Percentiles rank a stretch among this genome's conserved stretches.
Conservation (phyloP, 2,329 filamentous ascomycete species). For the Pleomassaria siparia region DNA sequence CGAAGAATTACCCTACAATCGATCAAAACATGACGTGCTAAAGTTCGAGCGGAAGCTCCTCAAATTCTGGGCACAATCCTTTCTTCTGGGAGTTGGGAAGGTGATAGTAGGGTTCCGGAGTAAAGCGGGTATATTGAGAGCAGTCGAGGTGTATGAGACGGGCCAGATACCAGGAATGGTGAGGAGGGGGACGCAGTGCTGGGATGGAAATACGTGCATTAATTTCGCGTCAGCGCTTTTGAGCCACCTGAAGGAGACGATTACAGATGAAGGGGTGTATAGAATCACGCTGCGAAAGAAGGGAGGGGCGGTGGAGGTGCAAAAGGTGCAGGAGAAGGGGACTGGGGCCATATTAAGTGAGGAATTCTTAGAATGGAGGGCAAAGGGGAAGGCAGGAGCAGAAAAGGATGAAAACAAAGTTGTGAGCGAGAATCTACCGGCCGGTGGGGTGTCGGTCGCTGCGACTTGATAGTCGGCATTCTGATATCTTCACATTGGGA, state of each 20-base stretch:
- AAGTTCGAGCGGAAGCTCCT: conserved; percentile 88
- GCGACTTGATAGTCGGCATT: background rate
- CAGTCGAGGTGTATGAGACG: conserved; percentile 78
- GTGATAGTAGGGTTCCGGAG: conserved; percentile 89
- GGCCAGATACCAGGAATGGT: conserved; percentile 76
- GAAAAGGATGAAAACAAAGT: background rate
- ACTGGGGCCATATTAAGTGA: conserved; percentile 75
- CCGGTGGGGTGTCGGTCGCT: background rate
- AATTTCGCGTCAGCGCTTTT: conserved; percentile 82
- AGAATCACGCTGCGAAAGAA: conserved; percentile 69
- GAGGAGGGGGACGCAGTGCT: conserved; percentile 66
- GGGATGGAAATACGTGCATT: conserved; percentile 93
- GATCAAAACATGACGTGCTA: conserved; percentile 65
- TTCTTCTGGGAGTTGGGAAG: conserved; percentile 86
- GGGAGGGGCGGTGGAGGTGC: conserved; percentile 69
- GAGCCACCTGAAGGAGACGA: conserved; percentile 69
- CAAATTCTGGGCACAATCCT: conserved; percentile 97
- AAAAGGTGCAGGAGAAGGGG: conserved; percentile 70
- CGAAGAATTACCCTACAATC: conserved; percentile 60
- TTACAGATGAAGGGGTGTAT: conserved; percentile 74
- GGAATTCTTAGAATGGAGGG: conserved; percentile 74
- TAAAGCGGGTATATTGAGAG: conserved; percentile 68
- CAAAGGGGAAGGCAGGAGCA: conserved; percentile 15
- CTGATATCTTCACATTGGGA: background rate
- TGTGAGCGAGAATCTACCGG: background rate